Percentiles rank a stretch among this genome's conserved stretches.
These are phyloP conservation scores for Punica granatum DNA, from an alignment of 345 rosid genomes.

Conservation along the genomic window DNA sequence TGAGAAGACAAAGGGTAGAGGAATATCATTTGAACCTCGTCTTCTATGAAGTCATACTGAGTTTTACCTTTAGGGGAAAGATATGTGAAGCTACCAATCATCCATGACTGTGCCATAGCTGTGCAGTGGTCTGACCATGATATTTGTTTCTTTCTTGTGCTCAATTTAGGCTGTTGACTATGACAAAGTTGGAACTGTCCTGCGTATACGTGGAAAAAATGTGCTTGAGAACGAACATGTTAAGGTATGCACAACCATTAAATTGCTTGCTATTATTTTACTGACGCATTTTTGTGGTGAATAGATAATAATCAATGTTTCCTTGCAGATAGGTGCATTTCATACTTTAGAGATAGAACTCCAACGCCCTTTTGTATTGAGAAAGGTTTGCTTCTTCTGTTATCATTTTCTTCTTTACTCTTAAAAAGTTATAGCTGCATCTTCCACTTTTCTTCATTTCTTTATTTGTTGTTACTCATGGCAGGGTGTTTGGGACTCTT, in stretches of 20 bases:
- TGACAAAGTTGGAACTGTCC: constrained; percentile 69
- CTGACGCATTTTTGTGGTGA: not conserved
- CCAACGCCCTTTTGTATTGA: constrained; percentile 76
- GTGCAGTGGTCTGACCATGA: not conserved
- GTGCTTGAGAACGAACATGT: constrained; percentile 75
- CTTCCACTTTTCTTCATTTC: not conserved
- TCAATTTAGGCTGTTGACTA: constrained; percentile 54
- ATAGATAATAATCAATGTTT: constrained; percentile 7
- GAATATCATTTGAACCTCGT: not conserved
- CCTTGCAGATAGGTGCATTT: constrained; percentile 76
- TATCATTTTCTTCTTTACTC: not conserved
- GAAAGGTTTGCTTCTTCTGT: constrained; percentile 49
- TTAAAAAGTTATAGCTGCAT: not conserved
- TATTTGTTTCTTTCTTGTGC: not conserved
- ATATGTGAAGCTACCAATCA: not conserved
- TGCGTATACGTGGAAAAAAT: constrained; percentile 91
- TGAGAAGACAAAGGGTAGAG: not conserved
- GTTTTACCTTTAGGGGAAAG: not conserved
- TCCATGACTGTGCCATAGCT: not conserved
- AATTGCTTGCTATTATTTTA: constrained; percentile 2
- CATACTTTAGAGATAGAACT: constrained; percentile 83
- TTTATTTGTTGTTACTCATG: not conserved
- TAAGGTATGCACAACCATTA: constrained; percentile 37
- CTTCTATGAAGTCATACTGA: not conserved
- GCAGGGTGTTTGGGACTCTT: constrained; percentile 84